These are phyloP conservation scores for Silene uniflora DNA, from an alignment of 148 eudicot species.

Conservation along the genomic window DNA sequence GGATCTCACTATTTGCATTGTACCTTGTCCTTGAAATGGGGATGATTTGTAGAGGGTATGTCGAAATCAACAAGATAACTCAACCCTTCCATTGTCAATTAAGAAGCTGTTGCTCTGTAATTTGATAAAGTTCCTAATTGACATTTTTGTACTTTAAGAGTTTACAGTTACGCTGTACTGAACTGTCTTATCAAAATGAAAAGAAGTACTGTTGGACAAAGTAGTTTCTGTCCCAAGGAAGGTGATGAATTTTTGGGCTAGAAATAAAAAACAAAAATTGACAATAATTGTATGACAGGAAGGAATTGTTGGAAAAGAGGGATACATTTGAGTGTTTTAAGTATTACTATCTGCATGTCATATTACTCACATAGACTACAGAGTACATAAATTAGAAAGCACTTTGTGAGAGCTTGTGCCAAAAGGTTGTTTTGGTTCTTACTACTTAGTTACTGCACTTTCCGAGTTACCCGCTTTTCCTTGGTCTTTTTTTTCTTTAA, in stretches of 20 bases:
- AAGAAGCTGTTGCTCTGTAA: neutral
- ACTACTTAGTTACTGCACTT: slow-evolving; percentile 1
- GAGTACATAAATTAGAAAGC: neutral
- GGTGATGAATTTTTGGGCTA: neutral
- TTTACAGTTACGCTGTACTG: too few species aligned
- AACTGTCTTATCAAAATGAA: neutral
- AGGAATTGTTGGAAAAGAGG: neutral
- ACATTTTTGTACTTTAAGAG: neutral
- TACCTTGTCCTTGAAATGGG: neutral
- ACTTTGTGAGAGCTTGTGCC: neutral
- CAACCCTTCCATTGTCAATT: neutral
- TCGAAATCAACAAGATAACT: neutral
- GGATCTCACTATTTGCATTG: neutral
- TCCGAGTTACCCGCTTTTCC: neutral
- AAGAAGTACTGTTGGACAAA: neutral
- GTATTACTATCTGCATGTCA: neutral
- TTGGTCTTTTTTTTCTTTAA: neutral
- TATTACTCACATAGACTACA: neutral
- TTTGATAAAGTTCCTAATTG: neutral
- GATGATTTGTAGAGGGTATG: neutral
- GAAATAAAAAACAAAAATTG: neutral
- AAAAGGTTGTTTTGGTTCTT: neutral
- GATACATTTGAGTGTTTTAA: neutral
- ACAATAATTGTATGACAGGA: neutral
- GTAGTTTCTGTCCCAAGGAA: neutral